Base-by-base conservation (phyloP, 139 green algal genomes). In the Micractinium sp. region DNA sequence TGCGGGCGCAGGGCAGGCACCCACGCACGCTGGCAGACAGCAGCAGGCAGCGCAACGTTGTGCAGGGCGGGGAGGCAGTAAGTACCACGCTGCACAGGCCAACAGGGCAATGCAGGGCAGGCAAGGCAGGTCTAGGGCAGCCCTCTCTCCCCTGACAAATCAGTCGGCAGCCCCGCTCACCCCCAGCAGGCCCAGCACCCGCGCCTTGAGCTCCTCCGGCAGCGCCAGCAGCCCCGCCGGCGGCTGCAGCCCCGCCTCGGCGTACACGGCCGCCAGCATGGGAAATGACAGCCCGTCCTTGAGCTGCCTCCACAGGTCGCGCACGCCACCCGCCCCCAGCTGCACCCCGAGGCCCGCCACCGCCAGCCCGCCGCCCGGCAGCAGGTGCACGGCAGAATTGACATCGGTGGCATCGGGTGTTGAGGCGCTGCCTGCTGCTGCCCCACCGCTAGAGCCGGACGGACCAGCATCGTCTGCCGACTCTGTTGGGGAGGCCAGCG, bases 191-290 rank as follows among this genome's bases (percentile, higher is more conserved):
- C 35, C 18, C 77, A 95, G 87, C 36, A 92, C 39, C 13, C 60
- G 33, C 27, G 76, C 41, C 79, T 90, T 91, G 66, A 95, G 53
- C 41, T 95, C 91, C 38, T 82, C 74, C 7, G 90, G 92, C 66
- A 95, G 66, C 12, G 80, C 90, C 38, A 90, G 81, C 41, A 95
- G 82, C 0, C 86, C 90, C 15, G 85, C 60, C 19, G 92, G 92
- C 19, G 80, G 67, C 25, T 82, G 16, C 36, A 91, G 63, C 23
- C 92, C 92, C 33, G 92, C 92, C 33, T 87, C 91, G 53, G 86
- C 88, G 71, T 85, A 90, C 36, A 78, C 75, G 3, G 89, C 88
- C 23, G 85, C 38, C 27, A 90, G 71, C 85, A 90, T 60, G 35
- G 89, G 89, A 22, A 92, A 79, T 7, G 85, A 76, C 38, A 92